A percentile compares a stretch with the other conserved stretches of the same genome.
Evolutionary conservation across 2,329 filamentous ascomycete genomes (phyloP).

Genomic region (Gaeumannomyces tritici): DNA sequence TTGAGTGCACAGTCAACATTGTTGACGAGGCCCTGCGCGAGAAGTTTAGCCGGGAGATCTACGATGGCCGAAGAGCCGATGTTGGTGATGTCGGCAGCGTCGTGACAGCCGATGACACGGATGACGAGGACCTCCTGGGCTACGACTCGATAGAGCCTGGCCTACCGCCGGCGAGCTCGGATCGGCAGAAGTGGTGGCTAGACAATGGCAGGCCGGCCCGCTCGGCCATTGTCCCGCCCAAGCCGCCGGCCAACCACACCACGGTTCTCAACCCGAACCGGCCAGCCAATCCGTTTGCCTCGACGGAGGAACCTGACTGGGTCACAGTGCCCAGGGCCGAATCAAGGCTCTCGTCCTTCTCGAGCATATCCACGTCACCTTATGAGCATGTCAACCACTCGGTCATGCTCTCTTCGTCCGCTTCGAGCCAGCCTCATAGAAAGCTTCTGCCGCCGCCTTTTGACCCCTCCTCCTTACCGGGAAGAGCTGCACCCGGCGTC

Average conservation of each 20-base stretch:
- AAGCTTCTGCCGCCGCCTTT: constrained; percentile 40
- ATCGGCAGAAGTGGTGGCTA: constrained; percentile 62
- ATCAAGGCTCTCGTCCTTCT: constrained; percentile 42
- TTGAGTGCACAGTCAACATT: constrained; percentile 73
- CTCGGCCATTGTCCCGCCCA: constrained; percentile 59
- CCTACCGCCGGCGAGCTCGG: constrained; percentile 57
- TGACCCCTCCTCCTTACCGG: constrained; percentile 35
- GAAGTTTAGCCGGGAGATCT: constrained; percentile 63
- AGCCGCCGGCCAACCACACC: constrained; percentile 34
- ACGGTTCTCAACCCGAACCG: constrained; percentile 63
- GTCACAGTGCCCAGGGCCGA: constrained; percentile 50
- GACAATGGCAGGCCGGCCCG: constrained; percentile 65
- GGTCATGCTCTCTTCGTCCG: constrained; percentile 31
- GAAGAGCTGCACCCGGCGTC: constrained; percentile 21
- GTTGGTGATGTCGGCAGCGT: constrained; percentile 55
- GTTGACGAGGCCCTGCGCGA: constrained; percentile 69
- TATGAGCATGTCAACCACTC: constrained; percentile 49
- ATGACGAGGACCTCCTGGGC: constrained; percentile 72
- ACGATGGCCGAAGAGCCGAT: constrained; percentile 56
- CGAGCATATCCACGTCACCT: constrained; percentile 48
- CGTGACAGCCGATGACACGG: constrained; percentile 45
- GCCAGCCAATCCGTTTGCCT: constrained; percentile 71
- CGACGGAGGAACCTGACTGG: constrained; percentile 75
- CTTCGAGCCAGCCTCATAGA: constrained; percentile 33
- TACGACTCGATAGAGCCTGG: constrained; percentile 79